These are phyloP conservation scores for Echria macrotheca DNA, from an alignment of 495 filamentous ascomycete species.

Conservation along the genomic window DNA sequence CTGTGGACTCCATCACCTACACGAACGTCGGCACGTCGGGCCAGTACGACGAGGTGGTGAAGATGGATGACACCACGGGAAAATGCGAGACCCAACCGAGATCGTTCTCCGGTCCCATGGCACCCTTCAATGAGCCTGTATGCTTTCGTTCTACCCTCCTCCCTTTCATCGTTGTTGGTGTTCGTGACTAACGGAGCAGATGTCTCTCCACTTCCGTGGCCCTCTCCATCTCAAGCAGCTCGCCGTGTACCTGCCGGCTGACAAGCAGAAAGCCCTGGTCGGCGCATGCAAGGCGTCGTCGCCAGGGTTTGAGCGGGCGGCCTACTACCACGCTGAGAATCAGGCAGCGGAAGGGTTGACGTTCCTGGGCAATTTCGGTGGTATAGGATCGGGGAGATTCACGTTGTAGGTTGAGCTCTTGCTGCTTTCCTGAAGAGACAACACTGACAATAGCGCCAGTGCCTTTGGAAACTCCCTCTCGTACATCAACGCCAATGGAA, in stretches of 20 bases:
- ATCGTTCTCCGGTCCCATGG: conserved; percentile 51
- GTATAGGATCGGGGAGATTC: conserved; percentile 53
- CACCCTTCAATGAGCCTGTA: conserved; percentile 65
- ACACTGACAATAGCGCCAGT: no score
- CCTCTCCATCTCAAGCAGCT: conserved; percentile 57
- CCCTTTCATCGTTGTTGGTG: no score
- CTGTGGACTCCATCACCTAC: conserved; percentile 56
- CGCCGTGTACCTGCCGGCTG: conserved; percentile 51
- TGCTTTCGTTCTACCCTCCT: no score
- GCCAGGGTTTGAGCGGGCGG: no score
- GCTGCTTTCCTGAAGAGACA: no score
- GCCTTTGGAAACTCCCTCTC: conserved; percentile 59
- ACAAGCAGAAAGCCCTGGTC: no score
- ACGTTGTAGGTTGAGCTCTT: no score
- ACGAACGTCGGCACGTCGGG: conserved; percentile 50
- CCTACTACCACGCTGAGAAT: conserved; percentile 31
- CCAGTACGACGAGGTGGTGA: conserved; percentile 51
- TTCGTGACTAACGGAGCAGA: conserved; percentile 38
- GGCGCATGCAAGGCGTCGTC: no score
- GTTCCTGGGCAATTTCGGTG: conserved; percentile 63
- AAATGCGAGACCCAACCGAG: conserved; percentile 43
- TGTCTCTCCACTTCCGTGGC: conserved; percentile 66
- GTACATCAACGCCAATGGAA: conserved; percentile 50
- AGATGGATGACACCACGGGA: conserved; percentile 52
- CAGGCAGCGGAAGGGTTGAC: conserved; percentile 50